Conservation (phyloP, 257 asterid species). For the Solanum tacnaense region DNA sequence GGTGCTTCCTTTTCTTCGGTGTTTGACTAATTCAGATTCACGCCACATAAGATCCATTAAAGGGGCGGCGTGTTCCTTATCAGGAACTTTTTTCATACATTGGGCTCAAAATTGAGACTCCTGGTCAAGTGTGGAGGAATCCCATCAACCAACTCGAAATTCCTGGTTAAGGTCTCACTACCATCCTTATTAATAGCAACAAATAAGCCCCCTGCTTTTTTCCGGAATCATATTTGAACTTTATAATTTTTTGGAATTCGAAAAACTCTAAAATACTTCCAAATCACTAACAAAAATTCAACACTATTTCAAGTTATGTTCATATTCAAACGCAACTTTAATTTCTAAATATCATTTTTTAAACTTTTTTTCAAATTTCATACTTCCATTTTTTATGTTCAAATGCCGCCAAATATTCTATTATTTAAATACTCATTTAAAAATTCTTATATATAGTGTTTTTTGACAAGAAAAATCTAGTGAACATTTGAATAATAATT, state of each 20-base stretch:
- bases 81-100: not conserved
- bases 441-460: not conserved
- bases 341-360: not conserved
- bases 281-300: not conserved
- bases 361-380: not conserved
- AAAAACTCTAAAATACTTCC: not conserved
- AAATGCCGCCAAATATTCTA: not conserved
- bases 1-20: not conserved
- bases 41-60: not conserved
- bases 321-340: not conserved
- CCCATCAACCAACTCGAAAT: not conserved
- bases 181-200: not conserved
- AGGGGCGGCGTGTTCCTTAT: not conserved
- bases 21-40: not conserved
- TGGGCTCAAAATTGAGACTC: not conserved
- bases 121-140: not conserved
- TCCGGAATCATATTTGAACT: not conserved
- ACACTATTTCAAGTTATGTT: not conserved
- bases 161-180: not conserved
- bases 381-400: not conserved
- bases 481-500: not conserved
- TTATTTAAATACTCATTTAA: not conserved
- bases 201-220: not conserved
- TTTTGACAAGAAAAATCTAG: not conserved
- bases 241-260: not conserved